Conservation (phyloP, 257 asterid genomes). For the Jasminum sambac region DNA sequence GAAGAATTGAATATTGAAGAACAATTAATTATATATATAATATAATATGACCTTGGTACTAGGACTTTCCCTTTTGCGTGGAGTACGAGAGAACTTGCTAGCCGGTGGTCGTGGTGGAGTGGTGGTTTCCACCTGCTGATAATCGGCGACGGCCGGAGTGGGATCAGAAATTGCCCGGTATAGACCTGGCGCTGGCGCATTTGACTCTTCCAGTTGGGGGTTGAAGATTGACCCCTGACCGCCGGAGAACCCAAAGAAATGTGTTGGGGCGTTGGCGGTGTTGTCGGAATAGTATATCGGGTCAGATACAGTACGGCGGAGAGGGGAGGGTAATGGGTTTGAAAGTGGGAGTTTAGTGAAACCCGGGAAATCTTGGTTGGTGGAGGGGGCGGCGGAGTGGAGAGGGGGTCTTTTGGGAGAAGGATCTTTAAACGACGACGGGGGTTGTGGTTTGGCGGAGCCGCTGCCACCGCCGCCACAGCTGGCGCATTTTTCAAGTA, state of each 20-base stretch:
- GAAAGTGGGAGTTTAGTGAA: constrained; percentile 32
- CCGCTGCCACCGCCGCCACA: constrained; percentile 15
- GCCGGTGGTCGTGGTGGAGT: constrained; percentile 38
- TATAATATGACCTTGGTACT: constrained; percentile 25
- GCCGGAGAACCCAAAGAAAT: neutral
- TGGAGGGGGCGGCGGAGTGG: constrained; percentile 22
- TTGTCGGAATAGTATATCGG: constrained; percentile 30
- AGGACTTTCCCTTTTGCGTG: constrained; percentile 35
- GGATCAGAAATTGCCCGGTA: constrained; percentile 37
- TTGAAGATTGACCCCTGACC: neutral
- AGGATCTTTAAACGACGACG: constrained; percentile 29
- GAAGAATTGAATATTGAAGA: neutral
- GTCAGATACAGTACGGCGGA: constrained; percentile 46
- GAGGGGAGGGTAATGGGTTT: constrained; percentile 18
- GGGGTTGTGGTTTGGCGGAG: constrained; percentile 28
- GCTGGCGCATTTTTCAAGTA: constrained; percentile 12
- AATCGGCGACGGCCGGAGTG: constrained; percentile 18
- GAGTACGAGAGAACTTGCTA: constrained; percentile 26
- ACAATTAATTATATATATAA: neutral
- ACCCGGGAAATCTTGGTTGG: constrained; percentile 10
- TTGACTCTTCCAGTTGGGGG: constrained; percentile 18
- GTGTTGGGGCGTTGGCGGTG: neutral
- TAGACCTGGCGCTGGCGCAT: constrained; percentile 8
- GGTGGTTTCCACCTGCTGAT: constrained; percentile 12
- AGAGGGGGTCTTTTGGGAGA: constrained; percentile 26